Evolutionary conservation across 176 grass and related monocot species (phyloP).

Genomic region (Dactylis glomerata): DNA sequence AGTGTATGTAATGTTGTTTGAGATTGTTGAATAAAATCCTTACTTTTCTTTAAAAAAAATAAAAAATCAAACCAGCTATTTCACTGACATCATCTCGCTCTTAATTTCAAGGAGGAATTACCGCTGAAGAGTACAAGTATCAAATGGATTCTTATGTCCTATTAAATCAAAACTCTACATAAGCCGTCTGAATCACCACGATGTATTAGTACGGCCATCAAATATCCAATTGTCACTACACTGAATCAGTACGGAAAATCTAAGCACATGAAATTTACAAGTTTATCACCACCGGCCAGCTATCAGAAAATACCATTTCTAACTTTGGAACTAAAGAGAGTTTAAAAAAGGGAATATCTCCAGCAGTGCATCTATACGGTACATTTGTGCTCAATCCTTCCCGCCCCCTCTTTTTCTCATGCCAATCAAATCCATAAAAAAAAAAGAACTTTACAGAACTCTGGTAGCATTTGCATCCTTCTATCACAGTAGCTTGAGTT

Average conservation of each 20-base stretch:
- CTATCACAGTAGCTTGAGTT: background rate
- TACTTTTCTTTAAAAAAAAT: too few species aligned
- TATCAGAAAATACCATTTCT: background rate
- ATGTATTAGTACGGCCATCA: background rate
- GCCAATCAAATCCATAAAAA: constrained; percentile 2
- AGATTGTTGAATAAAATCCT: too few species aligned
- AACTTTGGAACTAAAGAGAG: background rate
- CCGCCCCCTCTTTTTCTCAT: background rate
- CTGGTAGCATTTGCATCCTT: background rate
- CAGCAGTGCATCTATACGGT: too few species aligned
- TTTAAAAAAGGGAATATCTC: background rate
- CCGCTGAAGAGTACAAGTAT: too few species aligned
- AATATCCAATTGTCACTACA: background rate
- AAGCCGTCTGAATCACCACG: too few species aligned
- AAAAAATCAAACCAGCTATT: too few species aligned
- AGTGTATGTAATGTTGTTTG: too few species aligned
- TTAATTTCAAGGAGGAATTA: too few species aligned
- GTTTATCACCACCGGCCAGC: background rate
- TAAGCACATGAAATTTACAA: background rate
- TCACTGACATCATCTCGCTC: too few species aligned
- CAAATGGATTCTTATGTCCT: too few species aligned
- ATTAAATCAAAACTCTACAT: too few species aligned
- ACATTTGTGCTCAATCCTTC: background rate
- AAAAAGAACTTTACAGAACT: constrained; percentile 16
- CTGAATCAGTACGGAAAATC: background rate